These are phyloP conservation scores for Colletotrichum echinochloae DNA, from an alignment of 2,329 filamentous ascomycete species.

Conservation along the genomic window DNA sequence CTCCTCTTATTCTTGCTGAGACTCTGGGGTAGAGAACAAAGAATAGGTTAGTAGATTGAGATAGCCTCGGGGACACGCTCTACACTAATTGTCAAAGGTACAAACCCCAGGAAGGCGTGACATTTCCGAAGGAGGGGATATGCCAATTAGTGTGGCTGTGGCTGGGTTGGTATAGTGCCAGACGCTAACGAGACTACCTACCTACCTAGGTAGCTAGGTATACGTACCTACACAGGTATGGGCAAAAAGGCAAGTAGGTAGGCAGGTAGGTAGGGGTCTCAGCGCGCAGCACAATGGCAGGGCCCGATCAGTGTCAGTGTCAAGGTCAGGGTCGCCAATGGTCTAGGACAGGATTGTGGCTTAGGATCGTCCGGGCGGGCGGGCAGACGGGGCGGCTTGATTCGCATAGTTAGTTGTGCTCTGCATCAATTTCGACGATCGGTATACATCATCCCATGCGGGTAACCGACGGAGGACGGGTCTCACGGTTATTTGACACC, in stretches of 20 bases:
- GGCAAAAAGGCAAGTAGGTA: no score
- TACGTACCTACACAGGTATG: no score
- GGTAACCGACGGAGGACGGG: no score
- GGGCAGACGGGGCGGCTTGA: conserved; percentile 10
- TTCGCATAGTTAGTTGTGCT: neutral
- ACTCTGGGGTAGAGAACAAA: conserved; percentile 37
- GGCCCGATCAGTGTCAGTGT: neutral
- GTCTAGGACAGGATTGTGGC: conserved; percentile 1
- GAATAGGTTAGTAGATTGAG: neutral
- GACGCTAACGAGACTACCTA: conserved; percentile 9
- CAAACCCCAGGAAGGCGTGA: neutral
- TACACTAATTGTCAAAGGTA: no score
- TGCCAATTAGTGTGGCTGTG: conserved; percentile 29
- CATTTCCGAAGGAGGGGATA: neutral
- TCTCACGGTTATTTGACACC: neutral
- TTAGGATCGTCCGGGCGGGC: conserved; percentile 9
- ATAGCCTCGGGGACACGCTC: neutral
- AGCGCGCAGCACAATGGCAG: conserved; percentile 10
- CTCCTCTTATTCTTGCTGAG: neutral
- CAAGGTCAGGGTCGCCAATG: conserved; percentile 6
- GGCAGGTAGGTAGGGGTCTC: conserved; percentile 26
- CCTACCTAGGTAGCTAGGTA: no score
- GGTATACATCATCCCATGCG: no score
- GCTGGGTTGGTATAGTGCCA: conserved; percentile 29
- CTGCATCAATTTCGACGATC: neutral